These are phyloP conservation scores for Monosporascus sp. DNA, from an alignment of 2,329 filamentous ascomycete genomes.

Conservation along the genomic window DNA sequence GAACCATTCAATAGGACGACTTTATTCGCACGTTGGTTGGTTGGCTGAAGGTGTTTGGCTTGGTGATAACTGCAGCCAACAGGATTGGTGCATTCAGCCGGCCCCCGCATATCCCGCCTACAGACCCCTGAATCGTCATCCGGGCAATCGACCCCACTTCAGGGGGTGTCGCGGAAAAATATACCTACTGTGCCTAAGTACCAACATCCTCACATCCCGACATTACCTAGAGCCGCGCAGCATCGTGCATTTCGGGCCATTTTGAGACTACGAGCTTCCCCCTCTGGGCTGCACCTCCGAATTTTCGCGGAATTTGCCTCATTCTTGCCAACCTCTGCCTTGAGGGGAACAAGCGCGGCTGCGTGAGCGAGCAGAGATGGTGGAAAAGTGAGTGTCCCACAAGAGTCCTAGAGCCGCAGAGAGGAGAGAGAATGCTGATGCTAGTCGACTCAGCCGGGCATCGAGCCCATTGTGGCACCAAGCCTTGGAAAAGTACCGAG, in stretches of 20 bases:
- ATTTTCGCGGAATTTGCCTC: not conserved
- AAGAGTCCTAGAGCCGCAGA: not conserved
- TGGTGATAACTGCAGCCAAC: not conserved
- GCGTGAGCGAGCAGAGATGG: not conserved
- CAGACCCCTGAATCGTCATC: not conserved
- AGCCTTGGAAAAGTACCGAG: slow-evolving; percentile 16
- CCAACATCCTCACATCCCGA: not conserved
- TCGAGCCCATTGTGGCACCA: slow-evolving; percentile 12
- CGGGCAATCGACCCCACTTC: not conserved
- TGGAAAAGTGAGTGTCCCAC: not conserved
- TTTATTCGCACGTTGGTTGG: not conserved
- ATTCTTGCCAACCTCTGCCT: not conserved
- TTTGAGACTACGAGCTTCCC: not conserved
- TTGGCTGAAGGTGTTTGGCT: not conserved
- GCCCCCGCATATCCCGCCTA: not conserved
- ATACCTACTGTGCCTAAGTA: not conserved
- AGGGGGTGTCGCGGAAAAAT: not conserved
- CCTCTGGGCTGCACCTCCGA: not conserved
- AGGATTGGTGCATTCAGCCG: not conserved
- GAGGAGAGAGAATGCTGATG: not conserved
- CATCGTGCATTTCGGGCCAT: not conserved
- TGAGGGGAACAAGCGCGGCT: not conserved
- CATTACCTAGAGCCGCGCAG: not conserved
- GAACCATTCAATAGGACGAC: not conserved
- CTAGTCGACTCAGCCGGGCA: not conserved